Base-by-base conservation (phyloP, 345 rosid species). In the Eucalyptus erythrocorys region DNA sequence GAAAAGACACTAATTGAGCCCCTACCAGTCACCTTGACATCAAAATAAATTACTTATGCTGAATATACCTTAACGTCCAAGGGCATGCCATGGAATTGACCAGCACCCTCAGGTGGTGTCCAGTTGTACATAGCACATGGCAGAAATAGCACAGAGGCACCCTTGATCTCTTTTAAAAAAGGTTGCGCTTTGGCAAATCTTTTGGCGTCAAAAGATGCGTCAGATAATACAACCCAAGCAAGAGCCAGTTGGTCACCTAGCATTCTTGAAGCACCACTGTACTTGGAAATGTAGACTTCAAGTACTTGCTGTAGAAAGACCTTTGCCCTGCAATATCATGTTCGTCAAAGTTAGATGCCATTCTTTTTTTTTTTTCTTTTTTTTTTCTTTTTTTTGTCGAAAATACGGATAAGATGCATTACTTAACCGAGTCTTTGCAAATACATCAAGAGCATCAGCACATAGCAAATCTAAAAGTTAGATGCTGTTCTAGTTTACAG, bases 41-140 rank as follows among this genome's bases (percentile, higher is more conserved):
- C 26, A 48, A 47, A 45, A 48, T 27, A 14, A 43, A 30, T 48
- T 64, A 45, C 51, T 32, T 87, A 76, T 21, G 14, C 45, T 21
- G 7, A 76, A 76, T 21, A 37, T 92, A 97, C 98, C 99, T 96
- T 95, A 68, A 97, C 97, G 89, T 98, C 97, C 90, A 97, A 92
- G 50, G 98, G 99, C 99, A 98, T 94, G 93, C 99, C 99, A 79
- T 94, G 99, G 91, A 97, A 98, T 91, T 98, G 99, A 89, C 99
- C 99, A 50, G 99, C 99, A 76, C 99, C 99, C 90, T 97, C 99
- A 2, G 99, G 99, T 82, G 99, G 99, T 84, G 99, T 98, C 99
- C 99, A 97, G 89, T 98, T 98, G 93, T 94, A 95, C 34, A 91
- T 64, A 80, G 96, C 92, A 90, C 99, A 97, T 11, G 99, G 99